Percentiles rank a stretch among this genome's conserved stretches.
Evolutionary conservation across 116 monocot genomes (phyloP).

Genomic region (Posidonia oceanica): DNA sequence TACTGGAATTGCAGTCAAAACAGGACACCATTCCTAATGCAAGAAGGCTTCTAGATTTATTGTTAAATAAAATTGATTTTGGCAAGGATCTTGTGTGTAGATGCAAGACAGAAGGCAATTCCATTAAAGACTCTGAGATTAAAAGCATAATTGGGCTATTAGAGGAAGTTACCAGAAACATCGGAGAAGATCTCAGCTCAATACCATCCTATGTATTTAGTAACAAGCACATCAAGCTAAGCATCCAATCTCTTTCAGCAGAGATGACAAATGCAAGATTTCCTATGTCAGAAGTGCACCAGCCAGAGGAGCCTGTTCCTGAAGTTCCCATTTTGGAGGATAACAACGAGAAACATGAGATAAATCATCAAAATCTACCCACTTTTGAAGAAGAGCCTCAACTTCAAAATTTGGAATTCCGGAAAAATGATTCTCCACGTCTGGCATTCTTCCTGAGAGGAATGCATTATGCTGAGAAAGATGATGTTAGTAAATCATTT

Average conservation of each 20-base stretch:
- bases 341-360: neutral
- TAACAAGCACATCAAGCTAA: constrained; percentile 15
- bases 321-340: neutral
- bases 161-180: constrained; percentile 22
- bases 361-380: no score
- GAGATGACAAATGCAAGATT: constrained; percentile 35
- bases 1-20: constrained; percentile 28
- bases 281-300: neutral
- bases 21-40: constrained; percentile 9
- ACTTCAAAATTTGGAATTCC: neutral
- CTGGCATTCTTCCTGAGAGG: constrained; percentile 42
- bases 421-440: constrained; percentile 15
- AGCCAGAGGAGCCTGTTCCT: neutral
- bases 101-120: constrained; percentile 13
- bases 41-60: constrained; percentile 18
- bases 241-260: constrained; percentile 24
- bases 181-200: constrained; percentile 33
- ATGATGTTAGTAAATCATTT: constrained; percentile 9
- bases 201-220: constrained; percentile 35
- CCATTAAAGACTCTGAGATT: constrained; percentile 15
- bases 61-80: constrained; percentile 28
- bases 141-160: constrained; percentile 27
- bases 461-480: constrained; percentile 19
- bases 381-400: neutral
- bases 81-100: constrained; percentile 35